Base-by-base conservation (phyloP, 768 basidiomycete species). In the Termitomyces sp. region DNA sequence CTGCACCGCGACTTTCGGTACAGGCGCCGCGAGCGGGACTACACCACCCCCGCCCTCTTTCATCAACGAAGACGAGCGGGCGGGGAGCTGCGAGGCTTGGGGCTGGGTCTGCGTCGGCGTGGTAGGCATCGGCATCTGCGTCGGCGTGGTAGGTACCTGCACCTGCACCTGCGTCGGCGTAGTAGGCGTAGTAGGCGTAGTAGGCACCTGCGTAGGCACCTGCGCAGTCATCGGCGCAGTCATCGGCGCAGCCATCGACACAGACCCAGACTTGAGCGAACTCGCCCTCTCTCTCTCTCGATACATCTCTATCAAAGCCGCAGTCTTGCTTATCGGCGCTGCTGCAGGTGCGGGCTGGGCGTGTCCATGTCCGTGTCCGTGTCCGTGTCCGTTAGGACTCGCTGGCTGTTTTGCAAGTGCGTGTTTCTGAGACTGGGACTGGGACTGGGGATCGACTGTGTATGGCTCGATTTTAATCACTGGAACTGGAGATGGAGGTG, bases 231-330 rank as follows among this genome's bases (percentile, higher is more conserved):
- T 57, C 29, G 73, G 67, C 17, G 67, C 58, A 15, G 66, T 50
- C 12, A 66, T 57, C 9, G 73, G 68, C 47, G 61, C 14, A 3
- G 49, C 0, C 5, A 10, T 9, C 2, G 29, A 3, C 0, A 2
- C 4, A 5, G 73, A 54, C 17, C 65, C 59, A 11, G 74, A 68
- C 15, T 74, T 71, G 3, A 71, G 63, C n/a, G 70, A 63, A 65
- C 74, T 59, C 58, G 78, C 82, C 66, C 81, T 84, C 77, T 86
- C 89, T 31, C 76, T 76, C 74, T 93, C 88, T 55, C 90, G 84
- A 67, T 92, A 94, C 89, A 94, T 89, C 71, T 92, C 90, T 66
- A 93, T 94, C 55, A 94, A 78, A 1, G 86, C 83, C 4, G 89
- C 86, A 0, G 91, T 91, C 74, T 86, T 89, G 76, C 85, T 86